Evolutionary conservation across 1,284 basidiomycete species (phyloP).

Genomic region (Tremellales sp.): DNA sequence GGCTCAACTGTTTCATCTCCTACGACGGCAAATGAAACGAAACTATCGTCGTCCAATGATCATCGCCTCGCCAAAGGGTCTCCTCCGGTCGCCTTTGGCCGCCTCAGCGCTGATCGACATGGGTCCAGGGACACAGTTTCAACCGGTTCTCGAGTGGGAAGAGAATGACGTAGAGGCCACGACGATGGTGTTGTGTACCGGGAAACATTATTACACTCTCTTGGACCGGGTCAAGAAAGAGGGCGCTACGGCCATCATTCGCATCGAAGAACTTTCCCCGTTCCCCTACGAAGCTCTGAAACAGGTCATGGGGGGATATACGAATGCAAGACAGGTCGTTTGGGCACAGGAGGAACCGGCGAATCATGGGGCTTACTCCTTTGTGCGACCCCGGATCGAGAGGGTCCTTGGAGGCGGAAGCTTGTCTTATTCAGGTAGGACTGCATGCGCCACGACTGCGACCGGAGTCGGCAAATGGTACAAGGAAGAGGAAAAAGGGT

Average conservation of each 20-base stretch:
- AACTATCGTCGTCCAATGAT: conserved; percentile 82
- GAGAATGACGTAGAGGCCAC: conserved; percentile 44
- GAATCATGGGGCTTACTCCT: conserved; percentile 76
- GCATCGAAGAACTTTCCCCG: conserved; percentile 78
- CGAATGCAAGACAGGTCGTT: conserved; percentile 48
- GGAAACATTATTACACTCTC: conserved; percentile 85
- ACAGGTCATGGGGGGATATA: conserved; percentile 55
- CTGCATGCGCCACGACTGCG: conserved; percentile 67
- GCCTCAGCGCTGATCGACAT: conserved; percentile 66
- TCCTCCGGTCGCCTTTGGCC: conserved; percentile 74
- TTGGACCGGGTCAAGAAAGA: conserved; percentile 60
- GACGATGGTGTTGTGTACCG: conserved; percentile 54
- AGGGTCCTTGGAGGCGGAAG: conserved; percentile 48
- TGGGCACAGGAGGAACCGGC: conserved; percentile 84
- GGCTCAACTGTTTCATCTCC: conserved; percentile 82
- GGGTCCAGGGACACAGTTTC: conserved; percentile 61
- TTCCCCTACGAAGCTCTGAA: conserved; percentile 67
- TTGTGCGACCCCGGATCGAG: conserved; percentile 60
- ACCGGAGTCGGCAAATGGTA: conserved; percentile 72
- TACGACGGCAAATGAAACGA: conserved; percentile 73
- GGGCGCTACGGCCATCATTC: conserved; percentile 60
- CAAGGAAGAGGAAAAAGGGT: conserved; percentile 59
- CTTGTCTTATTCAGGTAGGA: conserved; percentile 62
- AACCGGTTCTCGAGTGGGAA: conserved; percentile 63
- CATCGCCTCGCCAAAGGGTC: conserved; percentile 74